Percentiles rank a stretch among this genome's conserved stretches.
Evolutionary conservation across 148 eudicot genomes (phyloP).

Genomic region (Mesembryanthemum crystallinum): DNA sequence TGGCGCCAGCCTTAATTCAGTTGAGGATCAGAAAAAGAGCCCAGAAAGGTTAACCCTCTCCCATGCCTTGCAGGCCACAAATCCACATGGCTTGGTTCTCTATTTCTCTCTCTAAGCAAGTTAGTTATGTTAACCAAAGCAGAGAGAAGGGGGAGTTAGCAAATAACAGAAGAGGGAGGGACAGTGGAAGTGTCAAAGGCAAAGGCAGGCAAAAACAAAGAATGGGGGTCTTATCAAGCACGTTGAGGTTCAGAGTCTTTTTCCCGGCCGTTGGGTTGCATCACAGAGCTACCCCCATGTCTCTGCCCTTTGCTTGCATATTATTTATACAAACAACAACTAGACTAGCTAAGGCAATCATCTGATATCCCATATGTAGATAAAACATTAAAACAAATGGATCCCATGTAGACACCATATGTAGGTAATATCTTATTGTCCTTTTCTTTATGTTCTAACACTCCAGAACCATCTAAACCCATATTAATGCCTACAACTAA

Average conservation of each 20-base stretch:
- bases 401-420: conserved; percentile 24
- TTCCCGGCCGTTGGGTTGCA: conserved; percentile 30
- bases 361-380: conserved; percentile 13
- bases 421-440: not conserved
- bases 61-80: conserved; percentile 43
- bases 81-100: conserved; percentile 35
- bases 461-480: no score
- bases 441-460: no score
- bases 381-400: not conserved
- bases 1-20: not conserved
- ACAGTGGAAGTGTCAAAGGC: not conserved
- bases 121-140: not conserved
- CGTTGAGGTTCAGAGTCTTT: conserved; percentile 19
- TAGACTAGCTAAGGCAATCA: conserved; percentile 16
- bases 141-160: not conserved
- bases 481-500: no score
- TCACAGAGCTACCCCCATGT: conserved; percentile 23
- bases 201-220: conserved; percentile 2
- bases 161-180: not conserved
- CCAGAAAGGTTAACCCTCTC: conserved; percentile 24
- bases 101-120: not conserved
- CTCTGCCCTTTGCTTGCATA: not conserved
- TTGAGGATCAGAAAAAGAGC: conserved; percentile 13
- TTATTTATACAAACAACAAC: not conserved
- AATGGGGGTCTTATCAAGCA: conserved; percentile 14